Base-by-base conservation (phyloP, 352 stramenopile genomes). In the Elongisporangium senticosum region DNA sequence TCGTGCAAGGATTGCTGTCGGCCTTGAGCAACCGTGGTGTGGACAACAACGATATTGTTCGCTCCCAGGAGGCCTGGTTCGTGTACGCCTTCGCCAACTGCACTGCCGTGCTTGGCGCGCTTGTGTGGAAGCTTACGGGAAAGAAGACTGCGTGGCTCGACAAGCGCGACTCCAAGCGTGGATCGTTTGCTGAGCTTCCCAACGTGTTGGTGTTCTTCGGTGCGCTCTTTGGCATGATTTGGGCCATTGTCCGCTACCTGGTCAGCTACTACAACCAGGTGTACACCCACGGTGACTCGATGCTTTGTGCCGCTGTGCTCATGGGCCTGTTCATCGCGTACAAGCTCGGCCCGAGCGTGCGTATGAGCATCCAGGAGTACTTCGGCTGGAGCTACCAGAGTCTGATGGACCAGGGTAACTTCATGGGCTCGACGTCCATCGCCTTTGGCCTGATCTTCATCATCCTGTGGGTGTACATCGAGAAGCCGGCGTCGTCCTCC, bases 371-470 rank as follows among this genome's bases (percentile, higher is more conserved):
- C 60, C 84, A 94, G 63, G 81, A 90, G 57, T 94, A 94, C 68
- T 94, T 94, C 63, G 84, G 84, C 57, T 94, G 84, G 84, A 92
- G 82, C 63, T 90, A 94, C 79, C 75, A 88, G 64, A 94, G 84
- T 72, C 64, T 94, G 56, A 91, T 86, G 72, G 84, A 94, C 68
- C 79, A 94, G 63, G 84, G 84, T 51, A 94, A 94, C 77, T 90
- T 94, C 52, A 85, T 94, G 69, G 84, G 84, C 63, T 86, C 76
- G 24, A 86, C 84, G 54, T 89, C 79, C 14, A 86, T 94, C 54
- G 82, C 85, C 3, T 73, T 91, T 51, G 84, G 82, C 22, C 74
- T 94, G 63, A 75, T 91, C 58, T 89, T 94, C 69, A 89, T 94
- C 62, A 75, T 83, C 52, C 66, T 92, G 33, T 94, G 84, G 84